Evolutionary conservation across 176 grass and related monocot species (phyloP).

Genomic region (Melocanna baccifera): DNA sequence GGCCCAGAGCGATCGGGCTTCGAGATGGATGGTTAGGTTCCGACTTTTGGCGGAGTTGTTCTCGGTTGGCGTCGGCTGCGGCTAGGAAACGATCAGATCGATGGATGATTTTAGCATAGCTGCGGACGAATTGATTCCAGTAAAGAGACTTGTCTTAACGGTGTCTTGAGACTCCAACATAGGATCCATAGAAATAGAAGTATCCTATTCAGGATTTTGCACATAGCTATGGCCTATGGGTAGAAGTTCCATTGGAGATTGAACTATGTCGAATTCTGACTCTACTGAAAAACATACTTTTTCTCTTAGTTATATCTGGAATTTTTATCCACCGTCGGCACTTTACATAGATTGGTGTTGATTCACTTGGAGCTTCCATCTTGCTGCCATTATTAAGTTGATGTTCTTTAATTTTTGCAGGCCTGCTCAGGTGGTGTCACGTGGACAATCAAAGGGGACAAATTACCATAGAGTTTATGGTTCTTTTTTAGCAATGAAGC

Average conservation of each 20-base stretch:
- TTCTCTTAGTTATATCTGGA: not conserved
- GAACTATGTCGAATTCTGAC: not conserved
- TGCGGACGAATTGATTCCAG: not conserved
- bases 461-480: constrained; percentile 21
- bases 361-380: constrained; percentile 17
- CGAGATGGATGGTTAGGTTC: not conserved
- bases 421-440: constrained; percentile 11
- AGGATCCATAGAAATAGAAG: not conserved
- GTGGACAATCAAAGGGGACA: constrained; percentile 16
- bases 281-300: not conserved
- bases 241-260: not conserved
- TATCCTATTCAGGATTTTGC: not conserved
- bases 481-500: constrained; percentile 70
- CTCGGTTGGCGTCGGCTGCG: not conserved
- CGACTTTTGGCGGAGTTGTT: not conserved
- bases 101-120: not conserved
- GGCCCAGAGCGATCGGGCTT: not conserved
- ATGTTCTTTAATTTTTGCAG: constrained; percentile 5
- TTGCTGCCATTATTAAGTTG: not conserved
- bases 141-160: too few species aligned
- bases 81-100: not conserved
- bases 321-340: not conserved
- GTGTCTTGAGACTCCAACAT: not conserved
- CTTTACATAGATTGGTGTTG: not conserved
- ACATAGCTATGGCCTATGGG: not conserved